Conservation (phyloP, 1,139 yeast species). For the Saccharomycopsis hybrid region DNA sequence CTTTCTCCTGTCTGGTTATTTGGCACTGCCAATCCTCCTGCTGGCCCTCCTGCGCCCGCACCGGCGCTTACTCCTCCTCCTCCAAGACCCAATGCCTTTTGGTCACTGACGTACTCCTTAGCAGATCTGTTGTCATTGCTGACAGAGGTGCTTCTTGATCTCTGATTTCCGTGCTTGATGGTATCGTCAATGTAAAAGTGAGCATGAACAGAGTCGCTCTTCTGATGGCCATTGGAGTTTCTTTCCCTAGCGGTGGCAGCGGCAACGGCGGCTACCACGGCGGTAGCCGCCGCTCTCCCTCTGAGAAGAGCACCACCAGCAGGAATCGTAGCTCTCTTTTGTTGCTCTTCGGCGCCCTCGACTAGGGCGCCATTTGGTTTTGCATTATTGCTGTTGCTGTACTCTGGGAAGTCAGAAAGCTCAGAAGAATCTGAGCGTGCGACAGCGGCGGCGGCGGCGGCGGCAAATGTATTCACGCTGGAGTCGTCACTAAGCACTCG, state of each 20-base stretch:
- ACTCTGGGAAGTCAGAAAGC: not conserved
- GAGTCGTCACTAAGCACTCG: slow-evolving; percentile 17
- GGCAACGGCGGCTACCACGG: slow-evolving; percentile 32
- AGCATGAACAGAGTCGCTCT: slow-evolving; percentile 43
- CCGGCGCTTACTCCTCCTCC: too few relatives aligned
- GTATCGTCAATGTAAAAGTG: slow-evolving; percentile 75
- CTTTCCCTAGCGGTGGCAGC: not conserved
- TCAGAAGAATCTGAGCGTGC: not conserved
- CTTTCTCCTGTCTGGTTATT: too few relatives aligned
- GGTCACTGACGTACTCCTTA: slow-evolving; percentile 1
- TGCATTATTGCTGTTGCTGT: too few relatives aligned
- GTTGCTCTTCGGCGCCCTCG: not conserved
- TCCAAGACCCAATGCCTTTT: not conserved
- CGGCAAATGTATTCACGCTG: slow-evolving; percentile 8
- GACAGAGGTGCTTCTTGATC: slow-evolving; percentile 34
- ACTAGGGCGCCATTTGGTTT: too few relatives aligned
- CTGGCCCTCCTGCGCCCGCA: too few relatives aligned
- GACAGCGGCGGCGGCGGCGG: not conserved
- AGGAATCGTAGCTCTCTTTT: slow-evolving; percentile 36
- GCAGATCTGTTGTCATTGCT: not conserved
- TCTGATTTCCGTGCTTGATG: slow-evolving; percentile 42
- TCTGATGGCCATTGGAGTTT: slow-evolving; percentile 23
- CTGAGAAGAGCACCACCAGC: slow-evolving; percentile 47
- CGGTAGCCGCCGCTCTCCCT: slow-evolving; percentile 31
- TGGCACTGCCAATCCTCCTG: not conserved